Evolutionary conservation across 129 eudicot genomes (phyloP), one percentile per base, ranked within the genome.

Genomic region (Ambrosia artemisiifolia): DNA sequence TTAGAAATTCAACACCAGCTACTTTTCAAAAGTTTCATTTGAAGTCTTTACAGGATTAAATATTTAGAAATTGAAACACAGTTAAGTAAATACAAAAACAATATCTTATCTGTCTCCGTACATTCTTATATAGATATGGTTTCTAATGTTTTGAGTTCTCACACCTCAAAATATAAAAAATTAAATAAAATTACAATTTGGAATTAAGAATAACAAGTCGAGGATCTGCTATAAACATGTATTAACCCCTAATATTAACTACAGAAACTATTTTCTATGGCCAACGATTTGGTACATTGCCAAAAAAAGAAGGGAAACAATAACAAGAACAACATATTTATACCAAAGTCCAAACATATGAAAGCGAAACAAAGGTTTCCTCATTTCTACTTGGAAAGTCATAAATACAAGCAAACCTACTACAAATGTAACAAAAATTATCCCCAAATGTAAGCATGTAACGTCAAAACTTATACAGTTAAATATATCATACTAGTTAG

Each of bases 91-190:
- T 19, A 54, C 6, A 53, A 28, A 56, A 13, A 72, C 14, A 16
- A 28, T 4, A 24, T 19, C 17, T 33, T 2, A 19, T 55, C 7
- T 8, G 19, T 8, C 33, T 18, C 6, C 30, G 18, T 54, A 12
- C 54, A 48, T 11, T 42, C 46, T 20, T 55, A 55, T 56, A 71
- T 14, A 56, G 46, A 53, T 20, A 55, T 24, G 64, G 54, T 36
- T 54, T 71, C 53, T 40, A 54, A 36, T 12, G 40, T 18, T 33
- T 55, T 55, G 51, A 69, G 53, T 36, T 70, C 34, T 70, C 51
- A 38, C 57, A 70, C 51, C 32, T 17, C 18, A 33, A 5, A 63
- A 10, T 18, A 63, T 36, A 36, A 34, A 2, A 16, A 6, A 63
- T 7, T 18, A 53, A 6, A 53, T 7, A 17, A 53, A 53, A 53